These are phyloP conservation scores for Starmerella kuoi DNA, from an alignment of 805 yeast species.

Conservation along the genomic window DNA sequence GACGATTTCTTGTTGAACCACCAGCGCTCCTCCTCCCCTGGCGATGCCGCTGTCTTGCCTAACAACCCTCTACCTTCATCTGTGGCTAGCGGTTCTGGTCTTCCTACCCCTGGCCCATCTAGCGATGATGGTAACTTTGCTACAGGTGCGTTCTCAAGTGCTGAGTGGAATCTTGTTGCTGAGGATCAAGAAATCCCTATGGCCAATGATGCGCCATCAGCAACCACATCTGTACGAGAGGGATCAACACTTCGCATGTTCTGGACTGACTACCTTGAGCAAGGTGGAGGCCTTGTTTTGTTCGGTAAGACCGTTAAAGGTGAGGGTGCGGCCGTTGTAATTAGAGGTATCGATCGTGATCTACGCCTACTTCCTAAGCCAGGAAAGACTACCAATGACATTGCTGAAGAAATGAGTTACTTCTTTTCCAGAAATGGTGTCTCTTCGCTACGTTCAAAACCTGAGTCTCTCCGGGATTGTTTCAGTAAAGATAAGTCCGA, in stretches of 20 bases:
- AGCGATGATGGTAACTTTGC: slow-evolving; percentile 63
- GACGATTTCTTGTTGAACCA: background rate
- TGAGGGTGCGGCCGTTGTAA: slow-evolving; percentile 55
- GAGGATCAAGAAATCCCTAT: slow-evolving; percentile 6
- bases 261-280: slow-evolving; percentile 84
- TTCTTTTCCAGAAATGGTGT: slow-evolving; percentile 52
- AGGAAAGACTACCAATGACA: slow-evolving; percentile 36
- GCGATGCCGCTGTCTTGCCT: background rate
- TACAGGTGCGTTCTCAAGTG: slow-evolving; percentile 27
- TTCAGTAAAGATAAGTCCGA: slow-evolving; percentile 37
- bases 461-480: slow-evolving; percentile 68
- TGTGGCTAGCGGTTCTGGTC: too few relatives aligned
- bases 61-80: too few relatives aligned
- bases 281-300: slow-evolving; percentile 51
- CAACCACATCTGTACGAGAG: background rate
- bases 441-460: slow-evolving; percentile 51
- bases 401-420: slow-evolving; percentile 64
- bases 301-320: slow-evolving; percentile 67
- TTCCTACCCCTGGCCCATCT: slow-evolving; percentile 25
- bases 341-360: slow-evolving; percentile 57
- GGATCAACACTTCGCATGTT: slow-evolving; percentile 44
- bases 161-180: slow-evolving; percentile 7
- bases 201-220: slow-evolving; percentile 1
- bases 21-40: background rate
- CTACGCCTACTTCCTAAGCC: slow-evolving; percentile 66